Percentiles rank a stretch among this genome's conserved stretches.
Evolutionary conservation across 169 alveolate genomes (phyloP).

Genomic region (Besnoitia besnoiti): DNA sequence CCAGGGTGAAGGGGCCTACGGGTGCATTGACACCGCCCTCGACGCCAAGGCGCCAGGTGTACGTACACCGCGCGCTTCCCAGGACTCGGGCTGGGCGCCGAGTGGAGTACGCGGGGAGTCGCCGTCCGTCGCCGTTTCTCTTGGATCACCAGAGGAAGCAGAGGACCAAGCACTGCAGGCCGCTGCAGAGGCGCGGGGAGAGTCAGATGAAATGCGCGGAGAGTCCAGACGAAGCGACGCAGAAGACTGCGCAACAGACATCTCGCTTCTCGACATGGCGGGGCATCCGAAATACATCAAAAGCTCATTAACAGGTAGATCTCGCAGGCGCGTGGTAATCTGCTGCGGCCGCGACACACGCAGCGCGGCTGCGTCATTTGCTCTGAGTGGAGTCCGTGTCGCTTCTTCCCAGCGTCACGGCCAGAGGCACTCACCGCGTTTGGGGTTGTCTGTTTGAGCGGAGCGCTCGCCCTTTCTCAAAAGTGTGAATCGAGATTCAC

Average conservation of each 20-base stretch:
- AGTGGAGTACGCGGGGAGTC: background rate
- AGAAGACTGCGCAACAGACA: background rate
- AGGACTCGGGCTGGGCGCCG: background rate
- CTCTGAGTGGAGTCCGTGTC: too few species aligned
- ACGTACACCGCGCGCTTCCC: conserved; percentile 3
- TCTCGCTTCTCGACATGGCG: conserved; percentile 32
- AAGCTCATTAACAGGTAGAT: conserved; percentile 8
- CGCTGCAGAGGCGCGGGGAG: background rate
- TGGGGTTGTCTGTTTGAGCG: too few species aligned
- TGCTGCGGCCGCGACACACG: too few species aligned
- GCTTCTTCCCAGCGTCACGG: too few species aligned
- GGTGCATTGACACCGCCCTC: too few species aligned
- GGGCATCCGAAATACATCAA: conserved; percentile 38
- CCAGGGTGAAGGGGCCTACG: too few species aligned
- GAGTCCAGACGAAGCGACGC: background rate
- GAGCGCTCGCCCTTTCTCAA: too few species aligned
- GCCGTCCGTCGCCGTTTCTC: background rate
- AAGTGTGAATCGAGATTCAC: too few species aligned
- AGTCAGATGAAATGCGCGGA: background rate
- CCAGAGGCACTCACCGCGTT: too few species aligned
- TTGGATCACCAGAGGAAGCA: background rate
- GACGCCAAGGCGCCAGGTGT: background rate
- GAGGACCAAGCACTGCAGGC: background rate
- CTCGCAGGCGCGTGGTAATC: background rate
- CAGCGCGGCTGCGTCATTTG: too few species aligned